These are phyloP conservation scores for Ophiocordyceps camponoti-floridani DNA, from an alignment of 2,329 filamentous ascomycete species.

Conservation along the genomic window DNA sequence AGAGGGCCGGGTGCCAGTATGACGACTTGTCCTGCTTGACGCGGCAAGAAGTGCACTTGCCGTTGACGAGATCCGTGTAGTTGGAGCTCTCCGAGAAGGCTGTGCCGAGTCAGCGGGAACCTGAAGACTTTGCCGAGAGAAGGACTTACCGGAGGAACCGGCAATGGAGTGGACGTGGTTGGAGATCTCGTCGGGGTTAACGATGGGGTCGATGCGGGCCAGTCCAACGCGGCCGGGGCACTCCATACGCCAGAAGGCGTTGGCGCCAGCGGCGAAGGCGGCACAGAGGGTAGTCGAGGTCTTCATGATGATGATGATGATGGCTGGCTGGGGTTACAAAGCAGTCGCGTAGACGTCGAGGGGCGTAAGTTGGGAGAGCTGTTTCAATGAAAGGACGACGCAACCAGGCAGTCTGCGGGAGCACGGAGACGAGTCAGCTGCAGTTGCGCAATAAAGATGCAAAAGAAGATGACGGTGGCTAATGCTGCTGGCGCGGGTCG, in stretches of 20 bases:
- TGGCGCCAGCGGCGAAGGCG: constrained; percentile 19
- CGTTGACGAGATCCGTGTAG: constrained; percentile 37
- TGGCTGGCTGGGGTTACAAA: neutral
- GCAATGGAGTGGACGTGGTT: constrained; percentile 59
- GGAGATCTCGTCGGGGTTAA: constrained; percentile 40
- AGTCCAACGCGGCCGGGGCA: constrained; percentile 54
- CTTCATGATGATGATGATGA: neutral
- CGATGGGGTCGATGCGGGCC: constrained; percentile 61
- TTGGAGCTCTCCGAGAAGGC: constrained; percentile 44
- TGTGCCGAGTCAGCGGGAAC: constrained; percentile 14
- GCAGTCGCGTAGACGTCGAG: neutral
- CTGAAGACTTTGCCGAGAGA: neutral
- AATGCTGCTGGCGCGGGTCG: neutral
- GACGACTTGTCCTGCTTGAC: constrained; percentile 71
- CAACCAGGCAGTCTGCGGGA: constrained; percentile 14
- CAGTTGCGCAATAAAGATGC: constrained; percentile 4
- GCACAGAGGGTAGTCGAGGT: constrained; percentile 9
- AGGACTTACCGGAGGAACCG: constrained; percentile 53
- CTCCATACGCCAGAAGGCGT: constrained; percentile 81
- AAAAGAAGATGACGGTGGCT: neutral
- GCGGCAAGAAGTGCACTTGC: constrained; percentile 63
- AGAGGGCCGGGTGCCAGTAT: constrained; percentile 69
- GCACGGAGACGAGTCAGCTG: constrained; percentile 1
- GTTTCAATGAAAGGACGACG: constrained; percentile 16
- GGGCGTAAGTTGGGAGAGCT: neutral